Conservation (phyloP, 495 filamentous ascomycete species). For the Pseudevernia furfuracea region DNA sequence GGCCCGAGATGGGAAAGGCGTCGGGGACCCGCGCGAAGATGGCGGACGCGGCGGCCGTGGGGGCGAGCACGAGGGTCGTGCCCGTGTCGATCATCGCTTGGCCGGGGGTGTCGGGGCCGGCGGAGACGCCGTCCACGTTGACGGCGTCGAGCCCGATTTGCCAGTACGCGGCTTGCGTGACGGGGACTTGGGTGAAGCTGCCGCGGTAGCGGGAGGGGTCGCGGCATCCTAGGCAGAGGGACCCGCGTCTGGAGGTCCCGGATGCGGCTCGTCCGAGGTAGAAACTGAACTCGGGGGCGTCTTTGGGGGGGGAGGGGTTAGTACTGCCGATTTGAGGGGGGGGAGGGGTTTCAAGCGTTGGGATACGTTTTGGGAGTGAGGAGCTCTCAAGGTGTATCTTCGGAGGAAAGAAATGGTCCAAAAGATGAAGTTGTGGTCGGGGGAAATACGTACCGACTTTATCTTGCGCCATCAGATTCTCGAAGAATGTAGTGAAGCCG, state of each 20-base stretch:
- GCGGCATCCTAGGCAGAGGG: conserved; percentile 4
- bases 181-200: not conserved
- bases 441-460: not conserved
- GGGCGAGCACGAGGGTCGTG: conserved; percentile 5
- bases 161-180: not conserved
- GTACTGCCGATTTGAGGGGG: not conserved
- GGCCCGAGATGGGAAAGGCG: not conserved
- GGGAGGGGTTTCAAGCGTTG: not conserved
- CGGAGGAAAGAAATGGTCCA: too few species aligned
- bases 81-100: not conserved
- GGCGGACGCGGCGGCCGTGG: not conserved
- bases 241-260: not conserved
- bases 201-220: not conserved
- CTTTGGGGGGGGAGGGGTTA: not conserved
- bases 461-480: not conserved
- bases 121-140: not conserved
- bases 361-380: too few species aligned
- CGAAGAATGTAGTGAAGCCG: conserved; percentile 1
- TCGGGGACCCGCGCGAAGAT: not conserved
- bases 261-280: not conserved
- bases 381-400: too few species aligned
- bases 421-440: not conserved
- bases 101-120: not conserved
- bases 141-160: not conserved
- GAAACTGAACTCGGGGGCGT: not conserved